Base-by-base conservation (phyloP, 139 green algal species). In the Ulvella scutata region DNA sequence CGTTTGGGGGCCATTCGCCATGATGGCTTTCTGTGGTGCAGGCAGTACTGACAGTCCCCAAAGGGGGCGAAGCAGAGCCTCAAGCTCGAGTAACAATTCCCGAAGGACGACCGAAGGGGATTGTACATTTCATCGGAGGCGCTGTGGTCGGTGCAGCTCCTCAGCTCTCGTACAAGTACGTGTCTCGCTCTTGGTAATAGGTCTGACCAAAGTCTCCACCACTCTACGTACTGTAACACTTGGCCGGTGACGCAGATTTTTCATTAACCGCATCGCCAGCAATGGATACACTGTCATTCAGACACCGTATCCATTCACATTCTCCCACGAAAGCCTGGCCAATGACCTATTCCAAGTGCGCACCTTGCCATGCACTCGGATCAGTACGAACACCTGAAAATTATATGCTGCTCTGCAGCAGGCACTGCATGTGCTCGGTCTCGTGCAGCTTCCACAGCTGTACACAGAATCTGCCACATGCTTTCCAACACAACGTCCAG, bases 71-170 rank as follows among this genome's bases (percentile, higher is more conserved):
- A 67, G 51, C 51, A 67, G 51, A 67, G 33, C 51, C 51, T 9
- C 51, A 67, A 29, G 51, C 51, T 36, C 1, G 51, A 67, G 51
- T 67, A 6, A 67, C 51, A 26, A 36, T 36, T 29, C 51, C 51
- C 31, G 17, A 9, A 13, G 51, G 51, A n/a, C 51, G 76, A 20
- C 39, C 80, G 23, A 82, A 81, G 33, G 88, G 83, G 0, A 74
- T 90, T 3, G 79, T 90, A 2, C 88, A 92, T 67, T 90, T 92
- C 77, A 73, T 91, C 23, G 86, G 86, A 0, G 88, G 88, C 1
- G 88, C 86, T 0, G 91, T 92, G 75, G 85, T 79, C 4, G 86
- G 88, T 1, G 86, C 85, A 35, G 82, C 85, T 29, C 88, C 88
- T 21, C 84, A 88, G 74, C 76, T 79, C 28, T n/a, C 43, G 20